These are phyloP conservation scores for Crithidia expoeki DNA, from an alignment of 208 protist species.

Conservation along the genomic window DNA sequence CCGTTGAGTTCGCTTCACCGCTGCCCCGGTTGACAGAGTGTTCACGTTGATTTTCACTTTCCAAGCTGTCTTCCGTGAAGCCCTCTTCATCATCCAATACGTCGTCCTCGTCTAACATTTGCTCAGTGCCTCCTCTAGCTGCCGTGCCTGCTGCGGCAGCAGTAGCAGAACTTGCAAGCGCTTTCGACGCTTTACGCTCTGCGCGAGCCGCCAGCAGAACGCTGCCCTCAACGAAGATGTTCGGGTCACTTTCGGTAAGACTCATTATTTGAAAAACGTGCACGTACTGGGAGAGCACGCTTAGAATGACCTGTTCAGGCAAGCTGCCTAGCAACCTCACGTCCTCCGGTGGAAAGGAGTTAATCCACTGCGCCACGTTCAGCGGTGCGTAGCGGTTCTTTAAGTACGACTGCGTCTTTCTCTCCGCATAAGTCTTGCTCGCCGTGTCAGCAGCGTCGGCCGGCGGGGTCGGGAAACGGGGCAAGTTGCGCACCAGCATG, in stretches of 20 bases:
- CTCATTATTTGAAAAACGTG: slow-evolving; percentile 83
- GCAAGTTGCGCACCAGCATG: slow-evolving; percentile 69
- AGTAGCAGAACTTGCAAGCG: neutral
- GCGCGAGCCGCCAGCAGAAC: slow-evolving; percentile 11
- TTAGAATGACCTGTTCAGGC: slow-evolving; percentile 47
- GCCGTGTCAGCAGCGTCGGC: neutral
- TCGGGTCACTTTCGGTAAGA: slow-evolving; percentile 45
- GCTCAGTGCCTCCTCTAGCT: neutral
- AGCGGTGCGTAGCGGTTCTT: slow-evolving; percentile 45
- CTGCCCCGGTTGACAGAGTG: no score
- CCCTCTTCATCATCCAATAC: slow-evolving; percentile 1
- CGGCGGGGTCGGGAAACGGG: slow-evolving; percentile 43
- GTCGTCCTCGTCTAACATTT: slow-evolving; percentile 4
- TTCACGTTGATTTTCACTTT: no score
- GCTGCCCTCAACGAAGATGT: slow-evolving; percentile 43
- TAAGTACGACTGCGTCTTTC: slow-evolving; percentile 22
- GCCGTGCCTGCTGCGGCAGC: neutral
- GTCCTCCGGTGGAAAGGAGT: slow-evolving; percentile 63
- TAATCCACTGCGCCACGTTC: slow-evolving; percentile 75
- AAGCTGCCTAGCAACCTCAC: slow-evolving; percentile 60
- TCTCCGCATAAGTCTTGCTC: neutral
- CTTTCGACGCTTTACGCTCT: neutral
- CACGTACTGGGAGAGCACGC: slow-evolving; percentile 52
- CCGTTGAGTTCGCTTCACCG: no score
- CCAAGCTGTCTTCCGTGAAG: neutral